phyloP scores from a whole-genome alignment of 2,329 filamentous ascomycete species.

The Xenoacremonium recifei region DNA sequence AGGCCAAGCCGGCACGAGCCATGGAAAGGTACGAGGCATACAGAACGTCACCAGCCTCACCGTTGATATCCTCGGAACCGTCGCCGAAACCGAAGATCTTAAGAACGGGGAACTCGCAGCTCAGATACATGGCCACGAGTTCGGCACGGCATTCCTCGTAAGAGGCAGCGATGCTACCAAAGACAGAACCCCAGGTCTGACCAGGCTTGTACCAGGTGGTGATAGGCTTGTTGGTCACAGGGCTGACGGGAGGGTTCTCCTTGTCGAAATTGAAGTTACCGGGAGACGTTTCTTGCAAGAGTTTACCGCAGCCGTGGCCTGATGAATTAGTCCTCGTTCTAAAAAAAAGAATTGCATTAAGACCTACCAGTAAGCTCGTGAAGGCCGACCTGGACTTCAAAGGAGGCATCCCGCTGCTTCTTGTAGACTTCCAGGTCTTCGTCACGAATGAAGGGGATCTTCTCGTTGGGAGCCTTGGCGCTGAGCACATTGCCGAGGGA shows the following conservation, averaged over 20 bases:
- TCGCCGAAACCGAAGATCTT: constrained; percentile 91
- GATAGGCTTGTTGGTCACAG: constrained; percentile 71
- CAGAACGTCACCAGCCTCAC: constrained; percentile 80
- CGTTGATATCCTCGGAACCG: constrained; percentile 68
- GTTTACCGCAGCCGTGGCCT: constrained; percentile 89
- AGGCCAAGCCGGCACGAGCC: constrained; percentile 86
- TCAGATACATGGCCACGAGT: constrained; percentile 86
- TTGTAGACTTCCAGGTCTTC: constrained; percentile 76
- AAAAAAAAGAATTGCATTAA: no score
- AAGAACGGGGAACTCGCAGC: constrained; percentile 84
- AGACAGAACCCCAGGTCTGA: constrained; percentile 92
- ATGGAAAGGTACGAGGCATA: constrained; percentile 89
- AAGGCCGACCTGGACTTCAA: constrained; percentile 93
- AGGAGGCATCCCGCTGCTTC: constrained; percentile 80
- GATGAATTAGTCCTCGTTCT: constrained; percentile 15
- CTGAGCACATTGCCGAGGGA: constrained; percentile 90
- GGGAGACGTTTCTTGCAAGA: constrained; percentile 82
- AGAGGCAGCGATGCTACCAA: constrained; percentile 80
- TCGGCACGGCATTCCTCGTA: constrained; percentile 97
- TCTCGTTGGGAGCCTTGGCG: constrained; percentile 89
- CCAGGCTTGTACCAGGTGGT: constrained; percentile 90
- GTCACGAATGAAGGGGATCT: constrained; percentile 83
- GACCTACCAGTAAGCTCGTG: constrained; percentile 70
- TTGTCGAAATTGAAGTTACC: constrained; percentile 88
- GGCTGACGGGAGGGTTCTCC: constrained; percentile 76